These are phyloP conservation scores for Glycyrrhiza uralensis DNA, from an alignment of 306 rosid genomes.

Conservation along the genomic window DNA sequence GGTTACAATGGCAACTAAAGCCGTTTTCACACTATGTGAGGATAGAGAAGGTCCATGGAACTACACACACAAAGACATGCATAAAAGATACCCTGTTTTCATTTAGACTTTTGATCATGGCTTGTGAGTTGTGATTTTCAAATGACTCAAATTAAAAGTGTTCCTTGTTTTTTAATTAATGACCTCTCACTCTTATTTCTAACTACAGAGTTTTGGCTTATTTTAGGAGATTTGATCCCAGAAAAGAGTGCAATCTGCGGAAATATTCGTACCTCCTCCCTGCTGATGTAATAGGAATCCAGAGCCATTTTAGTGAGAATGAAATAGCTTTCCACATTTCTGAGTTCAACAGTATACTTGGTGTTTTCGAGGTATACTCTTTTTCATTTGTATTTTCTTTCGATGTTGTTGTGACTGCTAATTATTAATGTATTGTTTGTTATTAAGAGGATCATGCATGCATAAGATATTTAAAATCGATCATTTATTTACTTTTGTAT, in stretches of 20 bases:
- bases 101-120: not conserved
- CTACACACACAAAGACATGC: not conserved
- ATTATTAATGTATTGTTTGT: not conserved
- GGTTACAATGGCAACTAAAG: not conserved
- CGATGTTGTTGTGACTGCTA: not conserved
- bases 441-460: not conserved
- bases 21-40: not conserved
- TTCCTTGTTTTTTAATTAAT: not conserved
- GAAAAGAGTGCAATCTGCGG: conserved; percentile 81
- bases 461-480: not conserved
- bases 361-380: conserved; percentile 59
- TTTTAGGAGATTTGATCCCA: conserved; percentile 86
- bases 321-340: conserved; percentile 68
- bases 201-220: conserved; percentile 17
- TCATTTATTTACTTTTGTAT: conserved; percentile 10
- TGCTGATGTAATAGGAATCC: conserved; percentile 78
- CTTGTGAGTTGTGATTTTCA: not conserved
- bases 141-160: not conserved
- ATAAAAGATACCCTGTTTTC: not conserved
- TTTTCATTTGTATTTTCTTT: conserved; percentile 1
- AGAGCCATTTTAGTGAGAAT: conserved; percentile 44
- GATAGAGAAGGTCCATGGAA: not conserved
- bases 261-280: conserved; percentile 90
- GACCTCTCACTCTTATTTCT: not conserved
- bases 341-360: conserved; percentile 70